phyloP scores from a whole-genome alignment of 2,329 filamentous ascomycete genomes.

The Calonectria pauciramosa region DNA sequence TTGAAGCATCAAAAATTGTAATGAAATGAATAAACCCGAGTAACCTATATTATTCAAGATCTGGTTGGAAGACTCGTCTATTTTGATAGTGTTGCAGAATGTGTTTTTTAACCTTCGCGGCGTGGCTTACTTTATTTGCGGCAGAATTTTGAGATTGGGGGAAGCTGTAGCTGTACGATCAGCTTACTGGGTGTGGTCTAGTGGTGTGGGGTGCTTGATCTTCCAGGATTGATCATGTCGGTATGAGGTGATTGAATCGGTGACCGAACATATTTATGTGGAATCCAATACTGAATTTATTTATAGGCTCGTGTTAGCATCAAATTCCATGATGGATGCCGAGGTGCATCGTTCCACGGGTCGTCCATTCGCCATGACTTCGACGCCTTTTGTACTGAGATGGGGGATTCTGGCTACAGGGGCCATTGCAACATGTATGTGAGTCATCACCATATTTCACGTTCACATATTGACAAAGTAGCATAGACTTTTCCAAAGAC shows the following conservation, averaged over 20 bases:
- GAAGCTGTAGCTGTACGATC: background rate
- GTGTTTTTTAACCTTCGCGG: background rate
- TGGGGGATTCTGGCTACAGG: conserved; percentile 1
- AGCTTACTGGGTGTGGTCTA: background rate
- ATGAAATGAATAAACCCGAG: background rate
- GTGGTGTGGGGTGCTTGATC: background rate
- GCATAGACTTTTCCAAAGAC: conserved; percentile 1
- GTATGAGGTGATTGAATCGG: background rate
- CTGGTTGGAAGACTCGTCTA: background rate
- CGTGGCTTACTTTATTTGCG: background rate
- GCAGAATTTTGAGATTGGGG: background rate
- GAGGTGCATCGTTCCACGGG: too few species aligned
- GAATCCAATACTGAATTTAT: background rate
- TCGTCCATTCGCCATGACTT: background rate
- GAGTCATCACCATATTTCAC: background rate
- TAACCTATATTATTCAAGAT: background rate
- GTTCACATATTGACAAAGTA: background rate
- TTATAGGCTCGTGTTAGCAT: background rate
- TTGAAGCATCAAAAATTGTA: background rate
- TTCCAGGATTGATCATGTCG: background rate
- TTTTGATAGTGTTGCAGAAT: background rate
- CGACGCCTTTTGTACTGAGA: background rate
- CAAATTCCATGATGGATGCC: too few species aligned
- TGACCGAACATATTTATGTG: too few species aligned
- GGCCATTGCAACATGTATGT: background rate